phyloP scores from a whole-genome alignment of 345 rosid genomes.

The Brassica incana region DNA sequence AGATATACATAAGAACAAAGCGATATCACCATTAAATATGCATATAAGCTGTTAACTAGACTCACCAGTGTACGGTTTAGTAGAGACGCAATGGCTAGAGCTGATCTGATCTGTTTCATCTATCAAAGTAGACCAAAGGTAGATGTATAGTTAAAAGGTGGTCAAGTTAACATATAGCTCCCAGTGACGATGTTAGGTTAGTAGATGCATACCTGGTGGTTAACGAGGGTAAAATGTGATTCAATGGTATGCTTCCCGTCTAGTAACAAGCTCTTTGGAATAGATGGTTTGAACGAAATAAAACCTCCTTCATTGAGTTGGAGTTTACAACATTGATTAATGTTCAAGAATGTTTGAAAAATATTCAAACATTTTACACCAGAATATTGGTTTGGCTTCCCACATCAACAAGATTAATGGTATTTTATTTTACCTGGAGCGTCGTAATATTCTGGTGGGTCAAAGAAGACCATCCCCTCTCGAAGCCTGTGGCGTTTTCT shows the following conservation, averaged over 20 bases:
- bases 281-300: slow-evolving; percentile 80
- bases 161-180: slow-evolving; percentile 23
- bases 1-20: too few species aligned
- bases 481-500: slow-evolving; percentile 96
- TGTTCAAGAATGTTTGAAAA: too few species aligned
- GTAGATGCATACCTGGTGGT: slow-evolving; percentile 70
- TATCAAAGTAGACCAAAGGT: slow-evolving; percentile 40
- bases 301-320: slow-evolving; percentile 73
- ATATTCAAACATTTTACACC: too few species aligned
- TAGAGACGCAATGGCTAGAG: slow-evolving; percentile 85
- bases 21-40: background rate
- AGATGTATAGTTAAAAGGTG: slow-evolving; percentile 17
- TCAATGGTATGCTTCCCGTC: slow-evolving; percentile 82
- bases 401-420: too few species aligned
- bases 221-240: slow-evolving; percentile 75
- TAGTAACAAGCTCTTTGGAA: slow-evolving; percentile 78
- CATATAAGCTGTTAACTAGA: slow-evolving; percentile 14
- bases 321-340: background rate
- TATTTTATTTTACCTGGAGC: slow-evolving; percentile 58
- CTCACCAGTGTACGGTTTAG: slow-evolving; percentile 93
- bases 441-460: slow-evolving; percentile 88
- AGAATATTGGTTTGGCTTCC: too few species aligned
- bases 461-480: slow-evolving; percentile 86
- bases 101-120: slow-evolving; percentile 92
- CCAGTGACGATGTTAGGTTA: slow-evolving; percentile 25